A percentile compares a stretch with the other conserved stretches of the same genome.
These are phyloP conservation scores for Brassica balearica DNA, from an alignment of 441 rosid genomes.

Conservation along the genomic window DNA sequence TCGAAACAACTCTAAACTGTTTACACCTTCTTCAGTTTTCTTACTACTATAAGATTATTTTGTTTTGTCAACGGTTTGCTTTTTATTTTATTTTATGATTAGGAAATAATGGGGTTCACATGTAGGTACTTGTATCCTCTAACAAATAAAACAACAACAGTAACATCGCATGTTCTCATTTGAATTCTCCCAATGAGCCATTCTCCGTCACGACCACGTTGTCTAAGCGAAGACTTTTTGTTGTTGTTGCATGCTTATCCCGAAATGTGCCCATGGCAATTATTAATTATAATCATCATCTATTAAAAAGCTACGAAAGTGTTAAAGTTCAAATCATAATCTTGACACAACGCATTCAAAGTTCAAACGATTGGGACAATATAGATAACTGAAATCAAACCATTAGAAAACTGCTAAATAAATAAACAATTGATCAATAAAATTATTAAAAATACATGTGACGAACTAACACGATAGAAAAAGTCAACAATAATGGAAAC, in stretches of 20 bases:
- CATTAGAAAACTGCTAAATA: constrained; percentile 7
- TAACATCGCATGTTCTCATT: constrained; percentile 45
- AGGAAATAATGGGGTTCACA: constrained; percentile 45
- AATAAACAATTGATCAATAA: constrained; percentile 41
- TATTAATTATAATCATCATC: constrained; percentile 14
- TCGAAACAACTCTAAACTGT: constrained; percentile 8
- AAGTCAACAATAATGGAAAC: constrained; percentile 19
- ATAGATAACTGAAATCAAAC: constrained; percentile 10
- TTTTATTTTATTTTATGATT: constrained; percentile 33
- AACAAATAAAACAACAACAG: constrained; percentile 38
- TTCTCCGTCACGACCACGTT: constrained; percentile 48
- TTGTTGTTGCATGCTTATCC: constrained; percentile 36
- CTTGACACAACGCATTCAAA: constrained; percentile 14
- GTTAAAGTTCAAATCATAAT: constrained; percentile 15
- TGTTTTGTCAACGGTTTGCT: constrained; percentile 41
- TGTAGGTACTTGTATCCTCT: constrained; percentile 27
- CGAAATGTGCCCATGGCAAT: constrained; percentile 23
- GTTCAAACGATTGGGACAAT: background rate
- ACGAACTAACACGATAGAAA: constrained; percentile 11
- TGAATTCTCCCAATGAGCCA: constrained; percentile 39
- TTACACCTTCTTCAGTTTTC: constrained; percentile 17
- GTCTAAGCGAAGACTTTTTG: constrained; percentile 41
- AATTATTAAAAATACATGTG: constrained; percentile 36
- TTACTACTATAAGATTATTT: constrained; percentile 25
- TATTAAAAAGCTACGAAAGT: constrained; percentile 9